Evolutionary conservation across 2,329 filamentous ascomycete genomes (phyloP).

Genomic region (Cytospora chrysosperma): DNA sequence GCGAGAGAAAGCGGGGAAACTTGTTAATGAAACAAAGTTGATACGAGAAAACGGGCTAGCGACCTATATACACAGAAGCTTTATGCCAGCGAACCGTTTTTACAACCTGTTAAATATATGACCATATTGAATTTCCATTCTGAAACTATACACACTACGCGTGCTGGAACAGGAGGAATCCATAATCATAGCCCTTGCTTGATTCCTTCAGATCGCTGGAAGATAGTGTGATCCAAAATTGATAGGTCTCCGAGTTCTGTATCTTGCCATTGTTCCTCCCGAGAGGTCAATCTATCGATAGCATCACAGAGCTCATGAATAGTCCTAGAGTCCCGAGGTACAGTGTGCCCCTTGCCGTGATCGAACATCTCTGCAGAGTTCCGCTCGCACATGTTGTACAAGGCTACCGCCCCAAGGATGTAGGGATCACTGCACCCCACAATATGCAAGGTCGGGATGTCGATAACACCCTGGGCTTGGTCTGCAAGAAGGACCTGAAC

Average conservation of each 20-base stretch:
- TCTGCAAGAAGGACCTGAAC: constrained; percentile 34
- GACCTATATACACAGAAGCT: no score
- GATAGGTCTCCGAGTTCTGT: neutral
- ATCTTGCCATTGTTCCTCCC: neutral
- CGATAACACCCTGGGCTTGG: constrained; percentile 38
- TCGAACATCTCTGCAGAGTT: constrained; percentile 43
- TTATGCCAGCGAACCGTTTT: neutral
- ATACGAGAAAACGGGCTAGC: no score
- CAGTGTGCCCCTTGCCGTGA: constrained; percentile 42
- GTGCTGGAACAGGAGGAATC: no score
- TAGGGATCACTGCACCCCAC: constrained; percentile 38
- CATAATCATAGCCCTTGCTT: neutral
- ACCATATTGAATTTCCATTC: neutral
- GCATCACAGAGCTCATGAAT: constrained; percentile 30
- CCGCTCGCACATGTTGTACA: constrained; percentile 40
- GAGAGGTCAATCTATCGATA: neutral
- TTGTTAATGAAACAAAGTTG: no score
- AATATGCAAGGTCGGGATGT: constrained; percentile 43
- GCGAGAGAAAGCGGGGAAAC: no score
- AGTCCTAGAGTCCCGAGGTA: constrained; percentile 37
- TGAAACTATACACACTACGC: neutral
- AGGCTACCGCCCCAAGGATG: constrained; percentile 6
- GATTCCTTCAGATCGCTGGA: neutral
- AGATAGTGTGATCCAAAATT: neutral
- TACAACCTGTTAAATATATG: neutral